These are phyloP conservation scores for Podospora pseudoanserina DNA, from an alignment of 495 filamentous ascomycete genomes.

Conservation along the genomic window DNA sequence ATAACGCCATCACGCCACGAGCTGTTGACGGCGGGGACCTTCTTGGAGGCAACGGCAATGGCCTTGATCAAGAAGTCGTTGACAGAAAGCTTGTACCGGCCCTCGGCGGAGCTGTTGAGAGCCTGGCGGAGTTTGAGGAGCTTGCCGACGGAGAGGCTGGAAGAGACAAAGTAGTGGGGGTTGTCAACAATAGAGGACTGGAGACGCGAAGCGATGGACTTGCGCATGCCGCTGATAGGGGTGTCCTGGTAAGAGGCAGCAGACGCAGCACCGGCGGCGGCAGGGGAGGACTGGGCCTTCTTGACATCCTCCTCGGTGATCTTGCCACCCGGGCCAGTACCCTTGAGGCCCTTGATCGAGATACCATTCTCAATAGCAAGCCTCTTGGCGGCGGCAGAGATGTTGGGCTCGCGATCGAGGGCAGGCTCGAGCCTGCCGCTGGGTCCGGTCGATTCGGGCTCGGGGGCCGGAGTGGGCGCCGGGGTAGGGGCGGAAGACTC, in stretches of 20 bases:
- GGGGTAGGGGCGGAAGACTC: conserved; percentile 56
- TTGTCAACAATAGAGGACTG: conserved; percentile 86
- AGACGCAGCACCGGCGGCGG: conserved; percentile 47
- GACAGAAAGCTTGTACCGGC: conserved; percentile 96
- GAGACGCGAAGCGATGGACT: conserved; percentile 90
- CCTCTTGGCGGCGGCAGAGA: conserved; percentile 70
- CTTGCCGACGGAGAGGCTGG: conserved; percentile 83
- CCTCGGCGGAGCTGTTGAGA: conserved; percentile 81
- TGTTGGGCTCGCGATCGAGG: conserved; percentile 72
- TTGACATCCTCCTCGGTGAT: conserved; percentile 92
- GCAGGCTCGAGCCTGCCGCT: conserved; percentile 76
- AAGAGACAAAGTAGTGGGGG: conserved; percentile 96
- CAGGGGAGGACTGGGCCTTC: conserved; percentile 53
- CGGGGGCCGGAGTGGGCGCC: conserved; percentile 54
- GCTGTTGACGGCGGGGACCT: conserved; percentile 93
- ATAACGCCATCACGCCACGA: conserved; percentile 89
- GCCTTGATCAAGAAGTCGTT: conserved; percentile 99
- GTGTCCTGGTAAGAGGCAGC: conserved; percentile 76
- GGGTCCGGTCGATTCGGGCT: conserved; percentile 69
- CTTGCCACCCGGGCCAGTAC: conserved; percentile 77
- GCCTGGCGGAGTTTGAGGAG: conserved; percentile 93
- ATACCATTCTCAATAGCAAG: conserved; percentile 86
- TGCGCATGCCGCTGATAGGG: conserved; percentile 89
- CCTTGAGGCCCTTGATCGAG: conserved; percentile 74
- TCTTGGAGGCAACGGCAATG: conserved; percentile 78